phyloP scores from a whole-genome alignment of 345 rosid genomes.

The Eucalyptus polybractea region DNA sequence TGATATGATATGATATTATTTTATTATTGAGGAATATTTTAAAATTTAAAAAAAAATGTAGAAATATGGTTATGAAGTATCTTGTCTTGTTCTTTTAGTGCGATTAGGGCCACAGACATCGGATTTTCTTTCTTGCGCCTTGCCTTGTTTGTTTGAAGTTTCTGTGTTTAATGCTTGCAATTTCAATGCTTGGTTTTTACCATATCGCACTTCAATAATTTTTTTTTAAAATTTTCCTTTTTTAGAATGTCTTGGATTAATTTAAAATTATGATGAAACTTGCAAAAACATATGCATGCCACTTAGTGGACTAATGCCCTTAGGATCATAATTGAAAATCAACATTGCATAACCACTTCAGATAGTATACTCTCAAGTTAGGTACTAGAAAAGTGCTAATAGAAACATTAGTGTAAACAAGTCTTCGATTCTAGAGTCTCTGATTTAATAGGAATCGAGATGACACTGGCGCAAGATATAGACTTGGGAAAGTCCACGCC shows the following conservation, averaged over 20 bases:
- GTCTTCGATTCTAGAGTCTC: background rate
- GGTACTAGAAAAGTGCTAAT: background rate
- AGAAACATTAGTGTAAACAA: background rate
- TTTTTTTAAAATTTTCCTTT: background rate
- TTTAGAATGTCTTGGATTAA: background rate
- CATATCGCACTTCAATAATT: fast-evolving
- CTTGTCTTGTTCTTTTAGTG: background rate
- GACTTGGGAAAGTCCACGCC: no score
- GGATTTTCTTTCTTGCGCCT: background rate
- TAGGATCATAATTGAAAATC: background rate
- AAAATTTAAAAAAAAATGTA: no score
- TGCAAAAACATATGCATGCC: background rate
- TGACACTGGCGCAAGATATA: background rate
- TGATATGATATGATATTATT: no score
- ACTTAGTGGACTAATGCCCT: no score
- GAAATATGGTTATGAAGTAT: no score
- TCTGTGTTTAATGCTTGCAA: background rate
- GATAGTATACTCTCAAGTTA: background rate
- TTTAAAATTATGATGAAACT: background rate
- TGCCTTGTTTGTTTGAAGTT: background rate
- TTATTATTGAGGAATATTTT: fast-evolving
- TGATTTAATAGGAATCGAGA: fast-evolving
- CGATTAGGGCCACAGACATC: fast-evolving
- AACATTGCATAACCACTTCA: no score
- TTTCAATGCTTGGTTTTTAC: background rate